Evolutionary conservation across 2,329 filamentous ascomycete species (phyloP), one percentile per base, ranked within the genome.

Genomic region (Fusarium nurragi): DNA sequence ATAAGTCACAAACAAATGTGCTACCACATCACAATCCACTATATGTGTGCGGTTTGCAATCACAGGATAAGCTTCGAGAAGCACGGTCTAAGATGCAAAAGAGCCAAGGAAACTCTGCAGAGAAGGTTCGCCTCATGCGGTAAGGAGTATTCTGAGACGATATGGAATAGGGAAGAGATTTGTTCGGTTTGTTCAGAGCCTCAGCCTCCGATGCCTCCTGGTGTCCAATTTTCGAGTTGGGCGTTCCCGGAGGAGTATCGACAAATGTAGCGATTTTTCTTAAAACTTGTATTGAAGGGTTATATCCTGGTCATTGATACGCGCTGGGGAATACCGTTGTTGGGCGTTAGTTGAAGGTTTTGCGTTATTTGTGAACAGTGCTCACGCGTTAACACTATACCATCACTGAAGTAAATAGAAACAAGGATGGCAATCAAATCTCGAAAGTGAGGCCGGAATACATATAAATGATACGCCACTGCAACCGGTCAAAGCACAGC

Each of bases 11-110:
- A 13, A 25, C n/a, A 9, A 32, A 55, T 59, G 53, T 59, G 54
- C 13, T 59, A 59, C 14, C 10, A 36, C 1, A 26, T 59, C 13
- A 38, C 14, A 19, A 25, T 52, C 25, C 54, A 52, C 7, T 59
- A 58, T 19, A 50, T 59, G 37, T 59, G 53, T n/a, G 39, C 43
- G 0, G 25, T 59, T 0, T 59, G 43, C 8, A 11, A 28, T 5
- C 21, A 22, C 12, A 36, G 55, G 21, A 38, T 51, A 8, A 28
- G 47, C 13, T 51, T 7, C 10, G 53, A 59, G 6, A 51, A 12
- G 1, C 53, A 59, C 6, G 18, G n/a, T 2, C 23, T 34, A 0
- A 26, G 16, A n/a, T 59, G 37, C 6, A 14, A 41, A 1, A 25
- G 23, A 13, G 55, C 55, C 1, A 18, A 7, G 2, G 14, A 23